Base-by-base conservation (phyloP, 2,329 filamentous ascomycete species). In the Trichoderma sp. region DNA sequence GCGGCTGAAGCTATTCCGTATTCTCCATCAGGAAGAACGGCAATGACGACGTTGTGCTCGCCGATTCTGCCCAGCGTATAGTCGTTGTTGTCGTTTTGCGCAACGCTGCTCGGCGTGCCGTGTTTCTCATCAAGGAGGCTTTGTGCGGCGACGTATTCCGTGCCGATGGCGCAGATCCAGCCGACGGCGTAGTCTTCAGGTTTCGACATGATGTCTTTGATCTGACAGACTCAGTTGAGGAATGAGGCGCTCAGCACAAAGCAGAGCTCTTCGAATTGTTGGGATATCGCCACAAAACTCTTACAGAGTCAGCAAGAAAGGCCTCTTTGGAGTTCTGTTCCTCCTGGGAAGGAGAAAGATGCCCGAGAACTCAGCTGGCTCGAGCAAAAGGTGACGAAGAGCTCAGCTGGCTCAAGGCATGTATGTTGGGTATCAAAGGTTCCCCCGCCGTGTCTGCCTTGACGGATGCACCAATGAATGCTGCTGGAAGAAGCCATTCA, bases 131-230 rank as follows among this genome's bases (percentile, higher is more conserved):
- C 50, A 7, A 52, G 28, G 10, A 52, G 34, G 19, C 26, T 21
- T 26, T 34, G 50, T 7, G 50, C 50, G 12, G 50, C 50, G 14
- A 52, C 50, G 2, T 52, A 52, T 34, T 52, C 50, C 30, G 50
- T 52, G 19, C n/a, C 15, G 30, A 52, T 52, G 28, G 50, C 50
- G 17, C 50, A 52, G 5, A 52, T 52, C 50, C 50, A 52, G 30
- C 50, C 50, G 34, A 52, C n/a, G n/a, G 50, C 28, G n/a, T 52
- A 52, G 28, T 34, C 50, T 52, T 52, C 50, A 19, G 50, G 50
- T n/a, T 52, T 34, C n/a, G 50, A 14, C 50, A 52, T 52, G 26
- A 19, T 19, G 26, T 34, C 17, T 3, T 34, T 39, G 34, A 1
- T 10, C 19, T 52, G 30, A 52, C 34, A 12, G 10, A 34, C 30